A percentile compares a stretch with the other conserved stretches of the same genome.
phyloP scores from a whole-genome alignment of 768 basidiomycete genomes.

The Lentinus brumalis region DNA sequence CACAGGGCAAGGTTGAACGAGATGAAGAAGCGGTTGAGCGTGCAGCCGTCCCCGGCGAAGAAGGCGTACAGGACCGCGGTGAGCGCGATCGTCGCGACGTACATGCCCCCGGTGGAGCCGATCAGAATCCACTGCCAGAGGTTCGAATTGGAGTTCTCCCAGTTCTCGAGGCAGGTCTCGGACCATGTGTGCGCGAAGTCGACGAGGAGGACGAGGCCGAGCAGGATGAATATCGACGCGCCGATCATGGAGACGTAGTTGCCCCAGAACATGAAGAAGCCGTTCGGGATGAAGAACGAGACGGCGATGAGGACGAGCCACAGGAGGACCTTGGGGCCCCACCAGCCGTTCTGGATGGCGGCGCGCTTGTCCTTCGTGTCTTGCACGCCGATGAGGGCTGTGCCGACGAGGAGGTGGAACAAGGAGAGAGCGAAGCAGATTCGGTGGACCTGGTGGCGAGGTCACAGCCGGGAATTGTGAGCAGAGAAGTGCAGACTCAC shows the following conservation, averaged over 20 bases:
- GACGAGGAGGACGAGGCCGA: conserved; percentile 95
- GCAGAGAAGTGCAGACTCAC: conserved; percentile 47
- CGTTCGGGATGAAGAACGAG: conserved; percentile 95
- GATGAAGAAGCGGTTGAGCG: conserved; percentile 96
- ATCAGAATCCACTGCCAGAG: conserved; percentile 97
- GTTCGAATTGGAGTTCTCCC: conserved; percentile 86
- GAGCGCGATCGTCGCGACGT: conserved; percentile 78
- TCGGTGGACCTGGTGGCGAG: conserved; percentile 71
- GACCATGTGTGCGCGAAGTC: conserved; percentile 99
- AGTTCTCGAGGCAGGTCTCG: conserved; percentile 93
- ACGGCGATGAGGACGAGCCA: conserved; percentile 83
- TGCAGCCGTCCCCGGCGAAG: conserved; percentile 86
- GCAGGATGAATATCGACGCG: conserved; percentile 92
- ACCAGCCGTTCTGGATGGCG: conserved; percentile 99
- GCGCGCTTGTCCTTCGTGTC: conserved; percentile 93
- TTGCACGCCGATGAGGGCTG: conserved; percentile 80
- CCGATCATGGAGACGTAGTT: conserved; percentile 91
- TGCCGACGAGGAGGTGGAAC: conserved; percentile 82
- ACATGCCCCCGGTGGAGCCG: conserved; percentile 89
- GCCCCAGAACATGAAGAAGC: conserved; percentile 98
- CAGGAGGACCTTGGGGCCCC: conserved; percentile 93
- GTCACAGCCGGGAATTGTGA: background rate
- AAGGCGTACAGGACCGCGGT: conserved; percentile 90
- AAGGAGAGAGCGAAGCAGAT: conserved; percentile 94
- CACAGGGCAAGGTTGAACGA: conserved; percentile 87